Evolutionary conservation across 805 yeast species (phyloP).

Genomic region (Komagataella phaffii): DNA sequence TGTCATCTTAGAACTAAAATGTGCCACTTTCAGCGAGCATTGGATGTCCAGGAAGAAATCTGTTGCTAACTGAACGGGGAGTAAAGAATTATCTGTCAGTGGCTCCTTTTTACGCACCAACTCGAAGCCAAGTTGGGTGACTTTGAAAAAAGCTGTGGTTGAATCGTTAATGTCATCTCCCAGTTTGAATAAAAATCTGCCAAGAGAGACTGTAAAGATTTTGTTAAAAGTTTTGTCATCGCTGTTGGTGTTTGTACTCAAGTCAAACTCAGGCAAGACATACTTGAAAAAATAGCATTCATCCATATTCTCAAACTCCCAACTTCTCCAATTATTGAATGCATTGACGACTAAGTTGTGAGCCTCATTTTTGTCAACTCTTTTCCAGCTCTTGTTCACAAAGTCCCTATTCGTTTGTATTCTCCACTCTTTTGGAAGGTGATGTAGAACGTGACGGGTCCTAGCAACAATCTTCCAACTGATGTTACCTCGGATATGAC

Average conservation of each 20-base stretch:
- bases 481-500: slow-evolving; percentile 68
- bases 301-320: slow-evolving; percentile 71
- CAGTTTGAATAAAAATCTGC: slow-evolving; percentile 15
- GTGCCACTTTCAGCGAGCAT: neutral
- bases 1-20: neutral
- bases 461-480: slow-evolving; percentile 83
- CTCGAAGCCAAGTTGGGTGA: neutral
- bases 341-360: slow-evolving; percentile 37
- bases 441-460: slow-evolving; percentile 56
- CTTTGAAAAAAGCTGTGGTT: no score
- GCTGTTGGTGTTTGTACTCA: neutral
- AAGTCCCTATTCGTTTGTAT: slow-evolving; percentile 13
- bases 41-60: neutral
- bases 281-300: slow-evolving; percentile 38
- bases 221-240: neutral
- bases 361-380: slow-evolving; percentile 34
- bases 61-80: neutral
- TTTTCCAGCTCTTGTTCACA: slow-evolving; percentile 21
- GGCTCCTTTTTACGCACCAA: neutral
- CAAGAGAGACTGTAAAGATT: slow-evolving; percentile 16
- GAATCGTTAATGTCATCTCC: slow-evolving; percentile 1
- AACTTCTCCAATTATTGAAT: slow-evolving; percentile 74
- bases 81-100: neutral
- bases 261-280: slow-evolving; percentile 20
- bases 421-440: slow-evolving; percentile 43